Evolutionary conservation across 1,284 basidiomycete genomes (phyloP).

Genomic region (Cerrena zonata): DNA sequence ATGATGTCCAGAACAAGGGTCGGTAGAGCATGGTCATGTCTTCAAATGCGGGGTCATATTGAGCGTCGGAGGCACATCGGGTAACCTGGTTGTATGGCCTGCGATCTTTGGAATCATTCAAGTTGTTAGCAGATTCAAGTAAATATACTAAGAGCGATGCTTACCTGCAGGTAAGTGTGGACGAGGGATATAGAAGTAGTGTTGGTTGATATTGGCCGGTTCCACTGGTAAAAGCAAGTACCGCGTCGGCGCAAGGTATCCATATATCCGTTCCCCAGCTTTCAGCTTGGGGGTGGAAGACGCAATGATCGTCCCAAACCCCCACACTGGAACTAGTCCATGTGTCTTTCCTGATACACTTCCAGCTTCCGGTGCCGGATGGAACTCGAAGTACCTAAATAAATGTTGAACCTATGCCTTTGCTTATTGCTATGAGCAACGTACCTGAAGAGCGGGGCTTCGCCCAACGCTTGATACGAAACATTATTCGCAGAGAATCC

Average conservation of each 20-base stretch:
- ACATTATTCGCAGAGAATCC: slow-evolving; percentile 62
- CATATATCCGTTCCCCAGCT: slow-evolving; percentile 54
- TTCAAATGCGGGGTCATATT: slow-evolving; percentile 44
- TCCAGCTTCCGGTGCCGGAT: slow-evolving; percentile 36
- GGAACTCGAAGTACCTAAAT: slow-evolving; percentile 60
- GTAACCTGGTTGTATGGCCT: slow-evolving; percentile 60
- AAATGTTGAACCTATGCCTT: not conserved
- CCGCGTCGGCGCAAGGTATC: slow-evolving; percentile 53
- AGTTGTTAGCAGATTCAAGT: not conserved
- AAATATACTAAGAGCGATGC: not conserved
- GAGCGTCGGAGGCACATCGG: slow-evolving; percentile 48
- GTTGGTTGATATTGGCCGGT: slow-evolving; percentile 42
- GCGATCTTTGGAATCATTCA: slow-evolving; percentile 41
- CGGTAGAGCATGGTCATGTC: slow-evolving; percentile 63
- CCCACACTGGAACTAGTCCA: slow-evolving; percentile 63
- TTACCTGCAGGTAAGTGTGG: slow-evolving; percentile 53
- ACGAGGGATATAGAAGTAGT: slow-evolving; percentile 49
- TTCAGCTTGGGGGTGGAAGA: slow-evolving; percentile 44
- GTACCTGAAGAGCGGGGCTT: slow-evolving; percentile 56
- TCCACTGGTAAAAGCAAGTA: slow-evolving; percentile 51
- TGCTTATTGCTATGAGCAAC: slow-evolving; percentile 7
- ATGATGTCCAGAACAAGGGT: slow-evolving; percentile 64
- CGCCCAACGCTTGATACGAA: slow-evolving; percentile 41
- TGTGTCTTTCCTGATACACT: slow-evolving; percentile 41
- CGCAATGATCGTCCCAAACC: slow-evolving; percentile 49